phyloP scores from a whole-genome alignment of 2,329 filamentous ascomycete genomes.

The Fusarium kyushuense region DNA sequence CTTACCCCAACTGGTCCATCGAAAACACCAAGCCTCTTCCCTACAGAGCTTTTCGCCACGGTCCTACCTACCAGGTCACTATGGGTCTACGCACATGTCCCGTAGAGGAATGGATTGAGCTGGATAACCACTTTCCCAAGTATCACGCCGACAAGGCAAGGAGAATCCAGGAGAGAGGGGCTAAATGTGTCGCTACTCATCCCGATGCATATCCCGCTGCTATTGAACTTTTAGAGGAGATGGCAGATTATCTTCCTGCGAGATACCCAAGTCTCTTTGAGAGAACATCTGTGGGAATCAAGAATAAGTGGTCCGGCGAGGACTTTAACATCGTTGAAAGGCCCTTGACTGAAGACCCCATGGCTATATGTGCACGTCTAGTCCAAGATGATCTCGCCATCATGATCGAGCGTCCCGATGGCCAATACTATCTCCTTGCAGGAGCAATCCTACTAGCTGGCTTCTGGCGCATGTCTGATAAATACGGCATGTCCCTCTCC shows the following conservation, averaged over 20 bases:
- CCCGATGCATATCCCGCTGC: slow-evolving; percentile 79
- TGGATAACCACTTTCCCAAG: slow-evolving; percentile 81
- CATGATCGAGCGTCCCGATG: slow-evolving; percentile 82
- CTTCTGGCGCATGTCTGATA: slow-evolving; percentile 86
- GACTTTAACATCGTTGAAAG: slow-evolving; percentile 74
- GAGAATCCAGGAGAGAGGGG: slow-evolving; percentile 74
- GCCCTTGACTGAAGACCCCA: slow-evolving; percentile 80
- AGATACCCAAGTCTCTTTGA: slow-evolving; percentile 80
- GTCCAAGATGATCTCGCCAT: slow-evolving; percentile 86
- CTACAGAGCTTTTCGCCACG: slow-evolving; percentile 82
- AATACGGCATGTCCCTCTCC: slow-evolving; percentile 81
- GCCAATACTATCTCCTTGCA: slow-evolving; percentile 83
- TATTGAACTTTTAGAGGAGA: slow-evolving; percentile 80
- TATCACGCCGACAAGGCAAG: slow-evolving; percentile 78
- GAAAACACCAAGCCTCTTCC: slow-evolving; percentile 77
- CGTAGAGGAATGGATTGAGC: slow-evolving; percentile 83
- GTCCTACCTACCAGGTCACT: slow-evolving; percentile 80
- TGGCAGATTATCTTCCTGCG: slow-evolving; percentile 76
- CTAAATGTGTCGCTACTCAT: slow-evolving; percentile 75
- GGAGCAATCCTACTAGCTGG: slow-evolving; percentile 81
- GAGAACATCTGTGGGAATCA: slow-evolving; percentile 72
- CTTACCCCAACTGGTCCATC: slow-evolving; percentile 77
- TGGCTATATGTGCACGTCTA: slow-evolving; percentile 78
- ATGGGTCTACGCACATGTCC: slow-evolving; percentile 80
- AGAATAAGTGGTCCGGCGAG: slow-evolving; percentile 79